Base-by-base conservation (phyloP, 768 basidiomycete species). In the Mrakia frigida region DNA sequence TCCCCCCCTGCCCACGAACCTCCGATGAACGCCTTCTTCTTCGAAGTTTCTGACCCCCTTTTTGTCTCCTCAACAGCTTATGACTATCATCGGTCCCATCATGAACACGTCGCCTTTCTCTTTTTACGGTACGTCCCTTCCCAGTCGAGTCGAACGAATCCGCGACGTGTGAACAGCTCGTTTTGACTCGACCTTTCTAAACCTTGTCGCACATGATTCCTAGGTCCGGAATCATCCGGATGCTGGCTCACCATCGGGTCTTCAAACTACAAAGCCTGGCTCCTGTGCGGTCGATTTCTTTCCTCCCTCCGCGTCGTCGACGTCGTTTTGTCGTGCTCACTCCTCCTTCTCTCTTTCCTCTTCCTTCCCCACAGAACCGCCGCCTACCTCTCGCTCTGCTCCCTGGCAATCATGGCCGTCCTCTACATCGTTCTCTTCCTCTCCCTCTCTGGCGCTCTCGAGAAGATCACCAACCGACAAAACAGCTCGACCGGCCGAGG, bases 371-470 rank as follows among this genome's bases (percentile, higher is more conserved):
- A 21, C 59, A 60, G 59, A 4, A 14, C 11, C 23, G 59, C 16
- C n/a, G n/a, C 59, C 10, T 60, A 9, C 59, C 59, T 60, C 59
- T 60, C 33, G 14, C 1, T 60, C 59, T 28, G 2, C 59, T 25
- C 33, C 59, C 33, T 60, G 13, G 6, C 16, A 1, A 14, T 60
- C n/a, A 60, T 60, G 59, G 10, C 16, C 59, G 9, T 60, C 16
- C 59, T 60, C n/a, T 60, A 60, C 59, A 33, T n/a, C 59, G 6
- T 60, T 14, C n/a, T 60, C 59, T 60, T 60, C 59, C 59, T 60
- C n/a, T 60, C 59, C n/a, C 59, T 60, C n/a, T 60, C 59, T n/a
- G 59, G 59, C 9, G 59, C 59, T 1, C 23, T 60, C 21, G 59
- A n/a, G 21, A n/a, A 33, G 11, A 60, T 60, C 59, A 60, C 33